Evolutionary conservation across 164 flowering plant species (phyloP), one percentile per base, ranked within the genome.

Genomic region (Stephania cephalantha): DNA sequence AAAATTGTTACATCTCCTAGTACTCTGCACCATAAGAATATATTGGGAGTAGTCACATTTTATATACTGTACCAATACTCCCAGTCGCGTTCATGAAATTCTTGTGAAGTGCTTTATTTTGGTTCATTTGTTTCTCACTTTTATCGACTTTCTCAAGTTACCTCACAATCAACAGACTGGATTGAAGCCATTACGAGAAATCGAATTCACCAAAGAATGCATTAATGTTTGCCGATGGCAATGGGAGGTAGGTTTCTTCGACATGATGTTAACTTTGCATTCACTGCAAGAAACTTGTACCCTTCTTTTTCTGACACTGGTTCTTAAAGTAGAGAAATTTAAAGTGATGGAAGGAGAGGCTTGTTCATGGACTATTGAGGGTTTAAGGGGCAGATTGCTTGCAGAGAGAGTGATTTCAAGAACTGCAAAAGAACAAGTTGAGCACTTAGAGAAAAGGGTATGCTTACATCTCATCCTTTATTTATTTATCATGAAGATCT

Each of bases 351-450:
- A 84, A 81, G 87, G 66, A 76, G 89, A 82, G 20, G 86, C 80
- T 20, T 78, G 81, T 75, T 82, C 85, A 82, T 87, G 86, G 74
- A 91, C 93, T 10, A 55, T 93, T 31, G 97, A 91, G 79, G 87
- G 91, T 81, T 83, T 93, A 61, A 90, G 97, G 79, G 93, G 92
- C 79, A 89, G 98, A 83, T 81, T 93, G 78, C 85, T 85, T 73
- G 95, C 98, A 31, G 94, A 93, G 76, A 89, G 97, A 82, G 84
- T 79, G 18, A 87, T 89, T 82, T 87, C 98, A 69, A 93, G 79
- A 72, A 73, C 75, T 74, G 95, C 97, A 17, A 89, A 81, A 75
- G 82, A 87, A 67, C 85, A 87, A 18, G 90, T 89, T 66, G 86
- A 89, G 46, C 79, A 78, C 30, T 67, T 90, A 81, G 86, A 68